phyloP scores from a whole-genome alignment of 768 basidiomycete genomes.

The Leucogyrophana mollusca region DNA sequence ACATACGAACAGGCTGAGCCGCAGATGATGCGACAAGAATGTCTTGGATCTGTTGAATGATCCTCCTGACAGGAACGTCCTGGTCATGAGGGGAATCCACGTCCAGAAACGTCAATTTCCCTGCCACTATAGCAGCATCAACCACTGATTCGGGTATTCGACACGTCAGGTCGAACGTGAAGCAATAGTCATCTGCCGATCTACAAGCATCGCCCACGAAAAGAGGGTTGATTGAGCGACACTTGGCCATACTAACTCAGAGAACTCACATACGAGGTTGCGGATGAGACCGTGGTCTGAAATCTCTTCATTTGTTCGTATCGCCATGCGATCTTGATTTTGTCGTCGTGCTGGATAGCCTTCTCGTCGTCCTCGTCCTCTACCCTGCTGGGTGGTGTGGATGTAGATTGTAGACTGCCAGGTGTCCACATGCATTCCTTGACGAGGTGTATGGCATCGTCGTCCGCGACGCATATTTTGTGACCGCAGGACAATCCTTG shows the following conservation, averaged over 20 bases:
- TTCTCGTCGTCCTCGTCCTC: conserved; percentile 37
- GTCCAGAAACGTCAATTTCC: conserved; percentile 36
- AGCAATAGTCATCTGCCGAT: conserved; percentile 61
- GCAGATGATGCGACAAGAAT: conserved; percentile 24
- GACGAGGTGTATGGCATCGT: conserved; percentile 55
- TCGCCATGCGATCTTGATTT: conserved; percentile 96
- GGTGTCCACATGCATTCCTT: conserved; percentile 83
- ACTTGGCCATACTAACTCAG: not conserved
- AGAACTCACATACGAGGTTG: conserved; percentile 46
- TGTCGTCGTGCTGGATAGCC: conserved; percentile 43
- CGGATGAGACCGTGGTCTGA: conserved; percentile 70
- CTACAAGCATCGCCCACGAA: conserved; percentile 29
- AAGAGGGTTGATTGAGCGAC: conserved; percentile 2
- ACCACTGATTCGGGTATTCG: conserved; percentile 54
- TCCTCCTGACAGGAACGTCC: conserved; percentile 17
- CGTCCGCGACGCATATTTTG: conserved; percentile 62
- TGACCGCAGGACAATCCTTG: conserved; percentile 82
- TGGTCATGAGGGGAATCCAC: conserved; percentile 12
- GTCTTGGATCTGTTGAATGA: conserved; percentile 29
- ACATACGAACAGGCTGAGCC: conserved; percentile 51
- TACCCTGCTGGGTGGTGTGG: conserved; percentile 12
- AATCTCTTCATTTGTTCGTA: conserved; percentile 94
- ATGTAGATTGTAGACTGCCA: conserved; percentile 8
- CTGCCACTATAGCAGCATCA: conserved; percentile 39
- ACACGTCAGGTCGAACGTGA: conserved; percentile 69